A percentile compares a stretch with the other conserved stretches of the same genome.
These are phyloP conservation scores for Prosopis cineraria DNA, from an alignment of 306 rosid genomes.

Conservation along the genomic window DNA sequence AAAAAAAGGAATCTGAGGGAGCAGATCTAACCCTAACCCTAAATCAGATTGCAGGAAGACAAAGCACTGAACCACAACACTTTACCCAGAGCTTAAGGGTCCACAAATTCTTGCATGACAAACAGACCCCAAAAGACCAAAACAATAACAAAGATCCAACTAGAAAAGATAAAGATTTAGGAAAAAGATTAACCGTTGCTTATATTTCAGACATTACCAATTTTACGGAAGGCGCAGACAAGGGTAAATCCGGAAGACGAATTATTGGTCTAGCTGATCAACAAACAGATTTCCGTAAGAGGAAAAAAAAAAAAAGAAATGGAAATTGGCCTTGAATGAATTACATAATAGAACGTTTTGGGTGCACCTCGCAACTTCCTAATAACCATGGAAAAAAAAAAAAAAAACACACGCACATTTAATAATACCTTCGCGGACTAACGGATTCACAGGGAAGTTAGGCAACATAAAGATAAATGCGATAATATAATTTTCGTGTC, in stretches of 20 bases:
- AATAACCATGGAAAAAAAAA: not conserved
- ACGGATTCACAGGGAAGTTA: not conserved
- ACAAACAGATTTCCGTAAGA: not conserved
- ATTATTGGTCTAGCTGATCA: not conserved
- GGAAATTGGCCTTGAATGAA: not conserved
- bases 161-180: not conserved
- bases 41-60: constrained; percentile 8
- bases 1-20: not conserved
- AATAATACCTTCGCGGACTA: not conserved
- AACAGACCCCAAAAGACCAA: not conserved
- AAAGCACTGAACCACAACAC: not conserved
- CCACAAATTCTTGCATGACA: constrained; percentile 1
- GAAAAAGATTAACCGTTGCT: not conserved
- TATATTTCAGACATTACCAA: constrained; percentile 1
- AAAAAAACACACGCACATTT: not conserved
- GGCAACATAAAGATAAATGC: not conserved
- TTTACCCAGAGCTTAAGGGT: not conserved
- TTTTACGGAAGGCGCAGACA: not conserved
- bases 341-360: not conserved
- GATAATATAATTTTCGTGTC: not conserved
- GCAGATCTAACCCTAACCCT: constrained; percentile 27
- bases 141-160: constrained; percentile 1
- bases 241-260: constrained; percentile 18
- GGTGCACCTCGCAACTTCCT: not conserved
- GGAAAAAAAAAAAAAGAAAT: not conserved